Base-by-base conservation (phyloP, 805 yeast species). In the Ogataea nakhonphanomensis region DNA sequence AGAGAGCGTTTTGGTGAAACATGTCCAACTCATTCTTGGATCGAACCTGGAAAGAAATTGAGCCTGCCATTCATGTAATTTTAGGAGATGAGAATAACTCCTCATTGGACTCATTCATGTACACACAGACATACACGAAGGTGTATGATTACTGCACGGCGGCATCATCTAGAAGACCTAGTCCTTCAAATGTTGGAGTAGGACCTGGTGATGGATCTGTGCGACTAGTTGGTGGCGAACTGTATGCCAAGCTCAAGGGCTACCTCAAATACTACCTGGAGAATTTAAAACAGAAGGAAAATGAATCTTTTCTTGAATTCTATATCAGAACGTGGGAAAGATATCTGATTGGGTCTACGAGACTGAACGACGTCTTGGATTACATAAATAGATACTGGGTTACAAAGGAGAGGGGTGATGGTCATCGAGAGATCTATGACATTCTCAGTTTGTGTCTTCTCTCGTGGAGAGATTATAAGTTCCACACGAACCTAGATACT, bases 361-460 rank as follows among this genome's bases (percentile, higher is more conserved):
- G 87, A 62, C 66, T 93, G 60, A 89, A 88, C 61, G 93, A 95
- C 59, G 90, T 95, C 5, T 86, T 93, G 56, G 96, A 91, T 61
- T 93, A 93, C 64, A 80, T 93, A 76, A 93, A 93, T 64, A 76
- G 98, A 46, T 93, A 91, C 65, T 93, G 99, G 99, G 96, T 95
- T 31, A 85, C 84, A 53, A 90, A 95, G 57, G 98, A 91, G 64
- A 76, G 98, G 57, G 84, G 88, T 30, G 97, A 91, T 59, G 97
- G 97, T 12, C 78, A 87, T 55, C 75, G 89, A 48, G 89, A 87
- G 55, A 81, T 93, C 33, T 88, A 80, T 62, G 99, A 93, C 62
- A 95, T 95, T 15, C 82, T 89, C 59, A 88, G 96, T 4, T 70
- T 93, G 48, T 84, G 96, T 37, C 68, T 91, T 37, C 72, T 89